Base-by-base conservation (phyloP, 352 stramenopile species). In the Bremia lactucae region DNA sequence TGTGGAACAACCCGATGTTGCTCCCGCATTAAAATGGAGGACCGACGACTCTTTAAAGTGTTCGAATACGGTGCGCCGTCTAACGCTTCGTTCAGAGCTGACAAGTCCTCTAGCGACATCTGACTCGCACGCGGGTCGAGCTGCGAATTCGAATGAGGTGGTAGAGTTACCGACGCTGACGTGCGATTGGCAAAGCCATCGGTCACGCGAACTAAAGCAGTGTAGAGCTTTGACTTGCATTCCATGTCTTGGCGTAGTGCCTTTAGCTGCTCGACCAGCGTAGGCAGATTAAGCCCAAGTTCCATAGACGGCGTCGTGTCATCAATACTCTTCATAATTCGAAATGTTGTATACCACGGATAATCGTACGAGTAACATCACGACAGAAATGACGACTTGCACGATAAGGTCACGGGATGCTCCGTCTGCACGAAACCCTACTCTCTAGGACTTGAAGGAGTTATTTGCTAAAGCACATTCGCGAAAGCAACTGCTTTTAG, bases 171-270 rank as follows among this genome's bases (percentile, higher is more conserved):
- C 6, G 14, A 28, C 5, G 15, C 5, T 20, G 16, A 6, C 21
- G 23, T n/a, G 14, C 19, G 43, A 5, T 35, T 18, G 18, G 42
- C 35, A 18, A 29, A 18, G 0, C 19, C 31, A 3, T 46, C 46
- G 36, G 28, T 8, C n/a, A 62, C 31, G 2, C 44, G 33, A 4
- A 62, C 49, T 33, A 83, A 66, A 22, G 70, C 42, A 35, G 86
- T 72, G 59, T 88, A 91, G 19, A 87, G 52, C 41, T 79, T 70
- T 19, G 69, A 77, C 46, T 76, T 81, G 36, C 65, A 70, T 34
- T 83, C 65, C 73, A 88, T 87, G 36, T 83, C 65, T 9, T 61
- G 24, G 16, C 74, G 73, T 7, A 91, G 60, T 33, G 55, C 52
- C 47, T 68, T 67, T 15, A 91, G 64, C 29, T 87, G 59, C 29